These are phyloP conservation scores for Kondoa subrosea DNA, from an alignment of 768 basidiomycete species.

Conservation along the genomic window DNA sequence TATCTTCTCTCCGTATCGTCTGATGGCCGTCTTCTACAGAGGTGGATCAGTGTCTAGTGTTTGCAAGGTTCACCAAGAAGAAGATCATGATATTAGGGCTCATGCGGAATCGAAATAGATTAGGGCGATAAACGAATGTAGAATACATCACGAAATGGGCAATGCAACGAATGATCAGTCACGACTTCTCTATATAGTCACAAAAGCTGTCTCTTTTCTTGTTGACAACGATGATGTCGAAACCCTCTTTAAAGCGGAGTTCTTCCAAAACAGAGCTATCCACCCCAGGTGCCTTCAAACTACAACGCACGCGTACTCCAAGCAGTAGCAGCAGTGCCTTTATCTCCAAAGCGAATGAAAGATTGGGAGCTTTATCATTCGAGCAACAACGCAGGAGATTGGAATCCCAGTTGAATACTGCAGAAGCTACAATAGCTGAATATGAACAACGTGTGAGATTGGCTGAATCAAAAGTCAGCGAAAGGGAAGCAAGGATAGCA, in stretches of 20 bases:
- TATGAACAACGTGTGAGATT: neutral
- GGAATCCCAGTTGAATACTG: neutral
- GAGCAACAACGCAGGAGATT: neutral
- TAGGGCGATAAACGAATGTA: too few species aligned
- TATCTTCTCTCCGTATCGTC: too few species aligned
- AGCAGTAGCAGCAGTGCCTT: neutral
- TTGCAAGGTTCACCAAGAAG: too few species aligned
- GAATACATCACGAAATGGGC: too few species aligned
- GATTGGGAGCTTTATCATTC: neutral
- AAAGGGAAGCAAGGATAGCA: neutral
- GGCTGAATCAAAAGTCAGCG: neutral
- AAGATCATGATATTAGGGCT: too few species aligned
- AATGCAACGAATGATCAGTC: too few species aligned
- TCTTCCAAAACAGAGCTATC: neutral
- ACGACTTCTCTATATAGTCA: too few species aligned
- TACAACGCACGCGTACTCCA: neutral
- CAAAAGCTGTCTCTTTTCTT: too few species aligned
- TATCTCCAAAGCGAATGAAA: neutral
- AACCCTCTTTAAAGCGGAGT: neutral
- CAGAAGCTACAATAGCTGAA: neutral
- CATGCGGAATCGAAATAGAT: too few species aligned
- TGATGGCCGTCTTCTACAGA: too few species aligned
- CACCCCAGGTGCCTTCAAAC: neutral
- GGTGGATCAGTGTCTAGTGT: too few species aligned
- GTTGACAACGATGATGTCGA: neutral